Evolutionary conservation across 345 rosid genomes (phyloP), one percentile per base, ranked within the genome.

Genomic region (Camelina neglecta): DNA sequence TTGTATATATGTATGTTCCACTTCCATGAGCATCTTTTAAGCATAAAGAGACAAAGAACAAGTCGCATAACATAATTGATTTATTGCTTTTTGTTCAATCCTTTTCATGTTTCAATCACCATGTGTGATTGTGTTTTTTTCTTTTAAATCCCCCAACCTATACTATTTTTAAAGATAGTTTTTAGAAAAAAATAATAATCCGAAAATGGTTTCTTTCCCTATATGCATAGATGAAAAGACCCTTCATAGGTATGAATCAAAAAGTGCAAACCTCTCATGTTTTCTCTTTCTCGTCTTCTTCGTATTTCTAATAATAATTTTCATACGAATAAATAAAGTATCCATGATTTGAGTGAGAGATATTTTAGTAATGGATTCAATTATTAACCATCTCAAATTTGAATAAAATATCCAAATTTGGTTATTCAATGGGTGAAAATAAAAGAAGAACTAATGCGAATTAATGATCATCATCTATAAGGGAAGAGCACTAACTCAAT

Each of bases 401-500:
- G 36, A 72, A 72, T 79, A 75, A 36, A 65, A 75, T 59, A 57
- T 60, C 69, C 13, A 66, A 45, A 59, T 65, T 59, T 58, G 42
- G 73, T 65, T 21, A 56, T 45, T 31, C 39, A 59, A 77, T 51
- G 51, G 47, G 69, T 70, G 67, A 23, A 74, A 54, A 16, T 55
- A 75, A 68, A 56, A 44, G 48, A 16, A n/a, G 67, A 55, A 71
- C 21, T 60, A 73, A 53, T 78, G 81, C 45, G 54, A 78, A 67
- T 78, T 61, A 72, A 78, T 78, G 74, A 73, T 67, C 78, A 72
- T 73, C 81, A 67, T 78, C 47, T 47, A 60, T 72, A 67, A 61
- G 78, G 81, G 55, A 73, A 78, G 65, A 78, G 81, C 81, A 78
- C 81, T 78, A 78, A 78, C 81, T 78, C 74, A 60, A 73, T 73